Evolutionary conservation across 2,329 filamentous ascomycete genomes (phyloP), one percentile per base, ranked within the genome.

Genomic region (Penicillium sp.): DNA sequence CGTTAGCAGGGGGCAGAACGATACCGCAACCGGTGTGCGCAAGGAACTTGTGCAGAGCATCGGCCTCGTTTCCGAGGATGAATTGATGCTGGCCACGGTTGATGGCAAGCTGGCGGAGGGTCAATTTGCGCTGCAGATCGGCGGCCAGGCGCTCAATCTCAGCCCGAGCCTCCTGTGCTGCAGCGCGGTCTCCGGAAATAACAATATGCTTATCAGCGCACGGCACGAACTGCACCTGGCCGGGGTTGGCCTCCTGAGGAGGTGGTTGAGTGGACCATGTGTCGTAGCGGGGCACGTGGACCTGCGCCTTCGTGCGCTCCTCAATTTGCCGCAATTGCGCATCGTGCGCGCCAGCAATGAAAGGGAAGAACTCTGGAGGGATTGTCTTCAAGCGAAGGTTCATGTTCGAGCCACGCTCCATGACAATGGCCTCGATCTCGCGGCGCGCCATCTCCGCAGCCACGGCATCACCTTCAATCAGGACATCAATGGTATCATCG

Each of bases 291-390:
- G 95, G 95, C 49, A 99, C 88, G 58, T 90, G 86, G 63, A 99
- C 84, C 73, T 90, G 89, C 38, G 96, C 83, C 62, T 91, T 90
- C 63, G 89, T 89, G 62, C 85, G 85, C 61, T 87, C 80, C 76
- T 94, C 90, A 54, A 96, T 82, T 39, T 84, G 84, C 64, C 86
- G 83, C 57, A 91, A 79, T 53, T 86, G 81, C 49, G 84, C 81
- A 73, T 92, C 91, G 73, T 90, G 85, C 10, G 89, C 86, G 51
- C 92, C 92, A 25, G 92, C 89, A 75, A 99, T 89, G 81, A 99
- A 99, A 54, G 94, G 94, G 78, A 95, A 99, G 77, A 95, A 96
- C 74, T 96, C 92, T 28, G 92, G 86, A 7, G 95, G 93, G 60
- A 99, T 89, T 51, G 88, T 88, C 76, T 89, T 91, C 65, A 99